Base-by-base conservation (phyloP, 2,329 filamentous ascomycete genomes). In the Colletotrichum navitas region DNA sequence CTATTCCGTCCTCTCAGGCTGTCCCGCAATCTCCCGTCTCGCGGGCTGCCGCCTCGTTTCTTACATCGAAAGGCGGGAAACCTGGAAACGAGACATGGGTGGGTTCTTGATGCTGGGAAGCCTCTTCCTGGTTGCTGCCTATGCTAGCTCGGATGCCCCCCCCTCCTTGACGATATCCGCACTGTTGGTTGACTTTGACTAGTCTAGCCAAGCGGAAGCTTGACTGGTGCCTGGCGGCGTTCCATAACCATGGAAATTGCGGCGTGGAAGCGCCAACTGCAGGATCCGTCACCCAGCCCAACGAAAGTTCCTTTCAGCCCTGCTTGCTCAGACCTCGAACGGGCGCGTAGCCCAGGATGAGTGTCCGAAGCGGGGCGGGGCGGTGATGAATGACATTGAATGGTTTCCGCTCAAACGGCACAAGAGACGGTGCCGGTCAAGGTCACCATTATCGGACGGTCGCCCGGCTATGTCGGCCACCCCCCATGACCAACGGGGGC, bases 341-440 rank as follows among this genome's bases (percentile, higher is more conserved):
- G 51, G 59, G 65, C 60, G 58, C 52, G 60, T 64, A 52, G 41
- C 5, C 66, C 43, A 54, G 52, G 66, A 64, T 64, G 34, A 26
- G 26, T 26, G 51, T 16, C 26, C 16, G 56, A 64, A 36, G 11
- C 66, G 47, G 59, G 58, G 49, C 65, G 65, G 56, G 34, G 29
- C 36, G 43, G 18, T 34, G 29, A 14, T 24, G 29, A 14, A 34
- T 12, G 51, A 39, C 24, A 56, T 36, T 32, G 59, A 29, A n/a
- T 32, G 52, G 32, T 21, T 55, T 32, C 67, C 62, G 67, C 67
- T 69, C 49, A 60, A 66, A 32, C 62, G 67, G 67, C 67, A 69
- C 66, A 41, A 45, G 26, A 34, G 29, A 55, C 67, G 67, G 45
- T 60, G 45, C 67, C 67, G 67, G 45, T 60, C 24, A 29, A 66